Evolutionary conservation across 2,329 filamentous ascomycete genomes (phyloP).

Genomic region (Ophiosphaerella narmari): DNA sequence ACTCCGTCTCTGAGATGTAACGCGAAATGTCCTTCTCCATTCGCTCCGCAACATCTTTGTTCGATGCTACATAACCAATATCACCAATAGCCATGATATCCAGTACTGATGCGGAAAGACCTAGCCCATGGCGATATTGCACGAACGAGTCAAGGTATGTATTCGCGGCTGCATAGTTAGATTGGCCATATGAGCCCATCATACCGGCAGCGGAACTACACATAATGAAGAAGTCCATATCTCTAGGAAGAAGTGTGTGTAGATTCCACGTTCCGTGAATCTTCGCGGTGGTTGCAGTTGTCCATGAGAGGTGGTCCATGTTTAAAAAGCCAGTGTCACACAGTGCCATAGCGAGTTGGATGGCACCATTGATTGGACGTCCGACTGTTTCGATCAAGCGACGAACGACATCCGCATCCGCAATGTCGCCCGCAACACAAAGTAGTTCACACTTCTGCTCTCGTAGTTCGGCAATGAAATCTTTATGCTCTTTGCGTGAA

Average conservation of each 20-base stretch:
- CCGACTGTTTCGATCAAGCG: background rate
- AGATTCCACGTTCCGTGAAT: slow-evolving; percentile 29
- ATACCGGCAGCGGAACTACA: slow-evolving; percentile 30
- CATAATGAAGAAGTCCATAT: slow-evolving; percentile 37
- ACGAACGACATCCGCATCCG: slow-evolving; percentile 2
- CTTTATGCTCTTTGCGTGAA: background rate
- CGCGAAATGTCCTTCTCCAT: no score
- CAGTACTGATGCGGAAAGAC: slow-evolving; percentile 43
- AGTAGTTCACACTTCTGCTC: slow-evolving; percentile 10
- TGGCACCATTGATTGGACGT: slow-evolving; percentile 11
- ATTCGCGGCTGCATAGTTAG: slow-evolving; percentile 55
- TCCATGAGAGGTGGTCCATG: slow-evolving; percentile 6
- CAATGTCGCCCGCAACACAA: slow-evolving; percentile 7
- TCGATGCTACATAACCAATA: no score
- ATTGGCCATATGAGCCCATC: slow-evolving; percentile 44
- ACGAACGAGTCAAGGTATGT: slow-evolving; percentile 33
- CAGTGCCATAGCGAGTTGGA: slow-evolving; percentile 11
- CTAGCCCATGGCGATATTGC: slow-evolving; percentile 14
- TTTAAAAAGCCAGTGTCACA: slow-evolving; percentile 10
- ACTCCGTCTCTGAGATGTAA: no score
- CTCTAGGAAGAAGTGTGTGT: slow-evolving; percentile 12
- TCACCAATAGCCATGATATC: no score
- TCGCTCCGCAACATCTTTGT: no score
- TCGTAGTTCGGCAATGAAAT: slow-evolving; percentile 9
- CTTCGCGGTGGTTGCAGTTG: slow-evolving; percentile 15